These are phyloP conservation scores for Talaromyces sp. DNA, from an alignment of 2,329 filamentous ascomycete genomes.

Conservation along the genomic window DNA sequence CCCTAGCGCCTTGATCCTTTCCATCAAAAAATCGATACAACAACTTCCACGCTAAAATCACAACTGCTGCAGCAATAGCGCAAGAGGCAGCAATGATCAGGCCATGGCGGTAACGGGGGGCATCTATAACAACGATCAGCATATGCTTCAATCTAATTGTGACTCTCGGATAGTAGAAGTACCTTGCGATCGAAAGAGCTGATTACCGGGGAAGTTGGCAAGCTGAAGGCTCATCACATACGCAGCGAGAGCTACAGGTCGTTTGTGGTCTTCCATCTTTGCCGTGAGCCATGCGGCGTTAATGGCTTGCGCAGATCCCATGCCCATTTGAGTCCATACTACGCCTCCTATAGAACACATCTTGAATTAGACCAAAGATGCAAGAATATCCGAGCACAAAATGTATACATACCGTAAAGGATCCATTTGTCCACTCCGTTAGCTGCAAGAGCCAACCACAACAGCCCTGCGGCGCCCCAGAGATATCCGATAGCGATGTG, in stretches of 20 bases:
- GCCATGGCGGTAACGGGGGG: conserved; percentile 9
- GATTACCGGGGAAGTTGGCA: conserved; percentile 24
- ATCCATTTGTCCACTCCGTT: conserved; percentile 22
- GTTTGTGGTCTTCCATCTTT: conserved; percentile 27
- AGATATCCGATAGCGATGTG: conserved; percentile 25
- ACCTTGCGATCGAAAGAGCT: conserved; percentile 24
- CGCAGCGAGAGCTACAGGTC: conserved; percentile 25
- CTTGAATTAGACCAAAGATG: background rate
- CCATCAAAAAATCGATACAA: conserved; percentile 14
- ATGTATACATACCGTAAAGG: conserved; percentile 19
- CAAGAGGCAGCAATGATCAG: conserved; percentile 13
- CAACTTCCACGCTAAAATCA: conserved; percentile 13
- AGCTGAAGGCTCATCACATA: conserved; percentile 28
- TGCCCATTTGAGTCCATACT: conserved; percentile 24
- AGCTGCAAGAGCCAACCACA: conserved; percentile 25
- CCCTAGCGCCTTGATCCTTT: background rate
- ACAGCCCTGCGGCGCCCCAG: conserved; percentile 22
- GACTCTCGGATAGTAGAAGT: background rate
- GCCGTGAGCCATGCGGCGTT: conserved; percentile 26
- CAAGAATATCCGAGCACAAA: no score
- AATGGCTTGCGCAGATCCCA: conserved; percentile 24
- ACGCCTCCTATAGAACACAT: conserved; percentile 21
- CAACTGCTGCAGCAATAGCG: conserved; percentile 2
- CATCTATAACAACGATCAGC: conserved; percentile 7
- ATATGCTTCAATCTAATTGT: background rate